Base-by-base conservation (phyloP, 2,329 filamentous ascomycete genomes). In the Diaporthe caulivora region DNA sequence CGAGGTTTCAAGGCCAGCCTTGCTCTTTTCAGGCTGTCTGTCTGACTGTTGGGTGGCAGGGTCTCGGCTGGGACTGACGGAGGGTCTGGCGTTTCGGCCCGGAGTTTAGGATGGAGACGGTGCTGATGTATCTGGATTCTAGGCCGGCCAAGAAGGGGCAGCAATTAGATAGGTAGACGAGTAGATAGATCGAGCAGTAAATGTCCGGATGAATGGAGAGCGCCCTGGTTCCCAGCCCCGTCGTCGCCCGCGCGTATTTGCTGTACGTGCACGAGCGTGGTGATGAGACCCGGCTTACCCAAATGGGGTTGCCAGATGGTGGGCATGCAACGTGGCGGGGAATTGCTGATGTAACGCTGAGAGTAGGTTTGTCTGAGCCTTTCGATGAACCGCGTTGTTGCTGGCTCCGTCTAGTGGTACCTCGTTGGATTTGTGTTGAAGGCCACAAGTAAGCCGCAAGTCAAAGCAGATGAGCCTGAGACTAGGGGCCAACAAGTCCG, bases 281-380 rank as follows among this genome's bases (percentile, higher is more conserved):
- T 31, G 31, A 51, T 65, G 62, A 65, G 51, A 65, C 62, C 47
- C 62, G 44, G 62, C 62, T 65, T 65, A 51, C 62, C 62, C 62
- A 65, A 65, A 65, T 37, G 29, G 44, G 62, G 44, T 15, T 65
- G 44, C 62, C 29, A 51, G 29, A 49, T 29, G 15, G n/a, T 44
- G 29, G 57, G 21, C 44, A 34, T 49, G 44, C 62, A 37, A 65
- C 44, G 62, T 51, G 21, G 44, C 62, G 44, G 44, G 44, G 44
- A 18, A 11, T 37, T 34, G 10, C 44, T 65, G 31, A 65, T 65
- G 62, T 9, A 21, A 65, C 62, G 21, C 44, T 51, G 62, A 18
- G 34, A 40, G 26, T 1, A 18, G 10, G 11, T 49, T 34, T 21
- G 42, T 51, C 60, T 49, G 44, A 31, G 42, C 60, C 60, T 18